Percentiles rank a stretch among this genome's conserved stretches.
phyloP scores from a whole-genome alignment of 148 eudicot species.

The Drosera capensis region DNA sequence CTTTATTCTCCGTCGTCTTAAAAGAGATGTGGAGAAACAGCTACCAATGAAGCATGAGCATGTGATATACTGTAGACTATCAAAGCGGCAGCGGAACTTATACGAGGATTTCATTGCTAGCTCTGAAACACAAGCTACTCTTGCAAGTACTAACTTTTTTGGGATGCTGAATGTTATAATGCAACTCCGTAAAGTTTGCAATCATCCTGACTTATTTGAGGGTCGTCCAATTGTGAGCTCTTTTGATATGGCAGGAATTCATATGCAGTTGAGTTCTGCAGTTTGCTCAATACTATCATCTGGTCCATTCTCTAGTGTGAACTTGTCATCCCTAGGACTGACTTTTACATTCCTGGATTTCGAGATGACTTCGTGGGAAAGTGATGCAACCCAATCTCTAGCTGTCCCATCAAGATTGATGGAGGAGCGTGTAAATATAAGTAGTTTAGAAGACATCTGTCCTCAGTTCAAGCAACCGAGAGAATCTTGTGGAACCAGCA shows the following conservation, averaged over 20 bases:
- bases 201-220: conserved; percentile 99
- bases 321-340: conserved; percentile 64
- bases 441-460: conserved; percentile 17
- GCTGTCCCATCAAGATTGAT: conserved; percentile 81
- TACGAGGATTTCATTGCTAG: conserved; percentile 99
- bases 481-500: conserved; percentile 37
- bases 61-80: conserved; percentile 88
- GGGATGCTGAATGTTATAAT: conserved; percentile 96
- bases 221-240: conserved; percentile 98
- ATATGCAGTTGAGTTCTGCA: conserved; percentile 58
- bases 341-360: conserved; percentile 73
- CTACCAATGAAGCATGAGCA: conserved; percentile 88
- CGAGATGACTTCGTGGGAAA: conserved; percentile 88
- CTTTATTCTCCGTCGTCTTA: conserved; percentile 88
- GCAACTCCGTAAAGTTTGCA: conserved; percentile 99
- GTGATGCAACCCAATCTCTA: conserved; percentile 80
- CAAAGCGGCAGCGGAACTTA: conserved; percentile 89
- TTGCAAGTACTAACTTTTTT: conserved; percentile 83
- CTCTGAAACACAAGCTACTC: conserved; percentile 92
- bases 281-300: conserved; percentile 56
- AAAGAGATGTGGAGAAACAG: conserved; percentile 96
- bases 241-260: conserved; percentile 87
- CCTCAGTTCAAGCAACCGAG: conserved; percentile 23
- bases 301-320: conserved; percentile 47
- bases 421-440: conserved; percentile 23